Conservation (phyloP, 495 filamentous ascomycete species). For the Penicillium argentinense region DNA sequence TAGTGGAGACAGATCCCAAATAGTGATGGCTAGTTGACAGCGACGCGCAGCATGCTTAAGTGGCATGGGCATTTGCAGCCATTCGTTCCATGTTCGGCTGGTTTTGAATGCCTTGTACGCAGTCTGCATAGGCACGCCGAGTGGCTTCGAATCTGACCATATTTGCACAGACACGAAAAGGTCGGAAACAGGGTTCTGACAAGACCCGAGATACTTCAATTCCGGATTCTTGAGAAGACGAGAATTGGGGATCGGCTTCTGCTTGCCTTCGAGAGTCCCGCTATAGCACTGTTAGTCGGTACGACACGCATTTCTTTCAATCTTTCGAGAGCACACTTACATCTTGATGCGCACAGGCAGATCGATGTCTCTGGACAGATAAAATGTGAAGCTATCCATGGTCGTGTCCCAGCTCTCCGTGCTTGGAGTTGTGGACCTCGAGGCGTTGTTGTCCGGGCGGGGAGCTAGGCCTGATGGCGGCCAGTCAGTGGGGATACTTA, state of each 20-base stretch:
- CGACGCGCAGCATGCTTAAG: conserved; percentile 77
- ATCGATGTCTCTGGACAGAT: conserved; percentile 75
- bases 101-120: conserved; percentile 85
- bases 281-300: conserved; percentile 47
- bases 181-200: conserved; percentile 71
- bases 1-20: conserved; percentile 90
- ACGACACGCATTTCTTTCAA: too few species aligned
- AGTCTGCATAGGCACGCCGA: conserved; percentile 89
- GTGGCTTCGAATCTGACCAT: conserved; percentile 93
- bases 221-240: conserved; percentile 74
- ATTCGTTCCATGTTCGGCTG: conserved; percentile 89
- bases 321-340: conserved; percentile 41
- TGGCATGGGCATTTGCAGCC: conserved; percentile 81
- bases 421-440: too few species aligned
- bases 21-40: conserved; percentile 84
- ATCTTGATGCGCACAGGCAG: conserved; percentile 82
- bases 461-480: too few species aligned
- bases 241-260: conserved; percentile 75
- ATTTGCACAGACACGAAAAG: conserved; percentile 90
- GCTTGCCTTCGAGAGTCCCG: conserved; percentile 83
- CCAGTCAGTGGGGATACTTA: too few species aligned
- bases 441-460: too few species aligned
- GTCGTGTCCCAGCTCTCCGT: too few species aligned
- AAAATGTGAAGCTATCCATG: conserved; percentile 97
- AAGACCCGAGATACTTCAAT: conserved; percentile 81